Evolutionary conservation across 225 moss, liverwort and hornwort species (phyloP).

Genomic region (Bryoerythrophyllum caledonicum): DNA sequence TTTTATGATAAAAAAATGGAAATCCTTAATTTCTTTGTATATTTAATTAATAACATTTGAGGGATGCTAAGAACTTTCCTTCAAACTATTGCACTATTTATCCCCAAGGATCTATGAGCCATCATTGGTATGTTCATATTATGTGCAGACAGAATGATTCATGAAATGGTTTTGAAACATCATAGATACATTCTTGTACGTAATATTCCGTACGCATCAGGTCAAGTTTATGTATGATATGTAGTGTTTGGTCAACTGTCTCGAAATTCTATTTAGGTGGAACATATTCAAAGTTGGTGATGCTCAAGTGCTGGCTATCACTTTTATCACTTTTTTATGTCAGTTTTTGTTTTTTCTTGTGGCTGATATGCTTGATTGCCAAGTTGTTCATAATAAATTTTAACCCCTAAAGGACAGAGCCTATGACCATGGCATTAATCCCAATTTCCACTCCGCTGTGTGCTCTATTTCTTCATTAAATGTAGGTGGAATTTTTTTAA

Average conservation of each 20-base stretch:
- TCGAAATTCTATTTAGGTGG: not conserved
- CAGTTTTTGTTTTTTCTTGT: not conserved
- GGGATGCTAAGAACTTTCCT: too few species aligned
- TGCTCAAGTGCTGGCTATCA: not conserved
- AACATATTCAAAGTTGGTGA: not conserved
- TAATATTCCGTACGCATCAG: not conserved
- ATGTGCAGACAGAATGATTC: not conserved
- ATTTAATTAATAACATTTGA: too few species aligned
- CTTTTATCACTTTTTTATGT: not conserved
- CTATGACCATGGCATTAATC: too few species aligned
- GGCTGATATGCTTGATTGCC: not conserved
- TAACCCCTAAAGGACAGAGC: too few species aligned
- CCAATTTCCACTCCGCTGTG: too few species aligned
- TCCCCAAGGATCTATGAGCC: not conserved
- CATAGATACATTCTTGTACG: not conserved
- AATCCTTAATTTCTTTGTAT: too few species aligned
- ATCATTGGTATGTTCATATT: not conserved
- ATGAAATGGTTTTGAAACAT: not conserved
- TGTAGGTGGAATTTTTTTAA: too few species aligned
- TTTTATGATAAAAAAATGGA: too few species aligned
- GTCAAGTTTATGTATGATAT: not conserved
- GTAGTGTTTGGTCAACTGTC: not conserved
- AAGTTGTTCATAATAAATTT: not conserved
- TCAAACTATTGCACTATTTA: too few species aligned
- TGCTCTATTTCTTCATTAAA: too few species aligned